Base-by-base conservation (phyloP, 1,284 basidiomycete genomes). In the Ceratobasidium sp. region DNA sequence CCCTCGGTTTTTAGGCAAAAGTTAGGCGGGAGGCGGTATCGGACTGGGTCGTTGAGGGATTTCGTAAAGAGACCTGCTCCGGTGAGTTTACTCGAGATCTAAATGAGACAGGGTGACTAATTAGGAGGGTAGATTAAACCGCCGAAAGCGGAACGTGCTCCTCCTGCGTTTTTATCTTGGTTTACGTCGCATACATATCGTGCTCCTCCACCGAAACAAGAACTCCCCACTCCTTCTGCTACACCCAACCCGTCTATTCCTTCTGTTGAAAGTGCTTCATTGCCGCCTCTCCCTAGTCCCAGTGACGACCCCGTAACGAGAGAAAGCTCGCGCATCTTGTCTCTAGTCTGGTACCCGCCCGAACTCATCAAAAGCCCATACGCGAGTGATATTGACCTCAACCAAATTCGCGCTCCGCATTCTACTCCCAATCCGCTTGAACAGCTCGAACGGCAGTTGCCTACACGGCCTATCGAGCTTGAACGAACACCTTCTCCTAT, bases 81-180 rank as follows among this genome's bases (percentile, higher is more conserved):
- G 35, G 63, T 66, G 47, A 38, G 63, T 66, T 21, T 49, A 9
- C 16, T 49, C 44, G 18, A 9, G 4, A 32, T 49, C 13, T n/a
- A 23, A 21, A 28, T 64, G 9, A 4, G 44, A 7, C 4, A 26
- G 28, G 13, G 13, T 21, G 2, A 64, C 23, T 47, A 28, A 54
- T 5, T 4, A n/a, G 28, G 4, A 32, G 38, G 6, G n/a, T n/a
- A 66, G 63, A 54, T 30, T 54, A 66, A 66, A 66, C 46, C 23
- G 11, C 13, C 21, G 4, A 59, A 59, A 59, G 13, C 7, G n/a
- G 57, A 59, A 14, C 63, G 63, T 66, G 23, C 63, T 21, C 32
- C 49, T 52, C 63, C 63, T 54, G 43, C 61, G 49, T 66, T 66
- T 66, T 41, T 66, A 11, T 50, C 63, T 54, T 66, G 63, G 63